These are phyloP conservation scores for Meyerozyma smithsonii DNA, from an alignment of 1,139 yeast genomes.

Conservation along the genomic window DNA sequence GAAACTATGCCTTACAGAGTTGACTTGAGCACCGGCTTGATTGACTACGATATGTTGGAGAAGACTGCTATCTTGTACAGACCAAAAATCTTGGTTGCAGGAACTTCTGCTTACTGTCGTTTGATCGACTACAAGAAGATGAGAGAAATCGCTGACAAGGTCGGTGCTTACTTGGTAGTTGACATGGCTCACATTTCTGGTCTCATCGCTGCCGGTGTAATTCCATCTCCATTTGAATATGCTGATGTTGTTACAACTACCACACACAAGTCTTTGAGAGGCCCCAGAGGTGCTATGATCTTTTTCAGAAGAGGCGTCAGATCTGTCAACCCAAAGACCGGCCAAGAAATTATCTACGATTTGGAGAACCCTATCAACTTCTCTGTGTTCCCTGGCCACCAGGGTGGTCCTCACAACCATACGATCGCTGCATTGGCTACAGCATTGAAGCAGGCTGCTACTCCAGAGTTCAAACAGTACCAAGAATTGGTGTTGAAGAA, in stretches of 20 bases:
- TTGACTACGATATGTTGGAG: constrained; percentile 86
- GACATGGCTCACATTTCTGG: constrained; percentile 99
- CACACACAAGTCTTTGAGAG: constrained; percentile 94
- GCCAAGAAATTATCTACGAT: constrained; percentile 82
- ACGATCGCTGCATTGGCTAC: constrained; percentile 94
- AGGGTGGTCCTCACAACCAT: constrained; percentile 99
- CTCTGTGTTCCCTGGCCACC: constrained; percentile 97
- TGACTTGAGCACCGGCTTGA: constrained; percentile 77
- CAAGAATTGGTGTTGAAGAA: constrained; percentile 78
- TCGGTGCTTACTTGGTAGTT: constrained; percentile 85
- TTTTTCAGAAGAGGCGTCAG: constrained; percentile 92
- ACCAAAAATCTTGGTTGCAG: constrained; percentile 93
- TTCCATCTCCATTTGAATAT: constrained; percentile 88
- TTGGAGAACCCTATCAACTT: constrained; percentile 88
- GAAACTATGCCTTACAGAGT: constrained; percentile 97
- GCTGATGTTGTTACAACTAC: constrained; percentile 97
- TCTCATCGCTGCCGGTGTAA: constrained; percentile 86
- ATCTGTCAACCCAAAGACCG: constrained; percentile 71
- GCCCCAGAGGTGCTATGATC: constrained; percentile 99
- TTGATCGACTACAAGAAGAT: constrained; percentile 86
- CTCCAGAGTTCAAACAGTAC: constrained; percentile 83
- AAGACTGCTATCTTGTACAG: constrained; percentile 81
- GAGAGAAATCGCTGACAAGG: constrained; percentile 84
- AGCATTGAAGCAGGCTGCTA: constrained; percentile 83
- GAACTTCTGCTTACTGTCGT: constrained; percentile 94